Evolutionary conservation across 1,284 basidiomycete genomes (phyloP).

Genomic region (Rhodotorula sp.): DNA sequence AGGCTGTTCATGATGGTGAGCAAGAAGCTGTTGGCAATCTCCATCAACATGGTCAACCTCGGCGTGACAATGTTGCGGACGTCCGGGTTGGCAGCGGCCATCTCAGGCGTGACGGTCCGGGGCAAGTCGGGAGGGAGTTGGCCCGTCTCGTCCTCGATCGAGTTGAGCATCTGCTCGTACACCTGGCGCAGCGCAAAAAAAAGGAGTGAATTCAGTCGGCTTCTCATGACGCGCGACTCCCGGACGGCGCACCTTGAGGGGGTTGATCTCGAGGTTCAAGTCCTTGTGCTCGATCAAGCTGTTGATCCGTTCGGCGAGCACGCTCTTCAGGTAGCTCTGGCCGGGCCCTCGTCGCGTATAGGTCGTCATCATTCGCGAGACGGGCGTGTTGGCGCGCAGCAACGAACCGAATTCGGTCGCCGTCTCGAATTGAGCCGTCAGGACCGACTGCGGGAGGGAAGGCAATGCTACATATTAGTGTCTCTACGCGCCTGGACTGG

Average conservation of each 20-base stretch:
- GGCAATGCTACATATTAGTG: neutral
- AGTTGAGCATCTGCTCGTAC: conserved; percentile 97
- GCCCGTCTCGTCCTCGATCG: conserved; percentile 95
- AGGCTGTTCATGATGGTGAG: conserved; percentile 97
- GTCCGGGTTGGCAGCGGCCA: conserved; percentile 87
- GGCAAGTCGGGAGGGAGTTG: conserved; percentile 84
- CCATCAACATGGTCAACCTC: conserved; percentile 95
- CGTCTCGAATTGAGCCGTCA: conserved; percentile 97
- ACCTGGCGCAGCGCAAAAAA: conserved; percentile 56
- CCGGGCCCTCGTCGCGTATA: conserved; percentile 97
- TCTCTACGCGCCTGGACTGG: neutral
- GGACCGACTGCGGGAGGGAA: conserved; percentile 67
- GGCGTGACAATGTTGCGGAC: conserved; percentile 97
- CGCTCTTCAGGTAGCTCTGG: conserved; percentile 94
- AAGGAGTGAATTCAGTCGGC: neutral
- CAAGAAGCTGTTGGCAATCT: conserved; percentile 96
- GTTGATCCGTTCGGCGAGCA: conserved; percentile 95
- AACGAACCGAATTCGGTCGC: conserved; percentile 97
- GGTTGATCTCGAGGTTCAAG: conserved; percentile 97
- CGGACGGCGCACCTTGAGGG: conserved; percentile 70
- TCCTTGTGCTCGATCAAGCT: conserved; percentile 98
- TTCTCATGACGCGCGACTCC: too few species aligned
- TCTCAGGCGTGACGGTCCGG: conserved; percentile 85
- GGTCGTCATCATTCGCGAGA: conserved; percentile 99
- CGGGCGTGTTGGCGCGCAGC: conserved; percentile 95